phyloP scores from a whole-genome alignment of 352 stramenopile genomes.

The Phytophthora sp. region DNA sequence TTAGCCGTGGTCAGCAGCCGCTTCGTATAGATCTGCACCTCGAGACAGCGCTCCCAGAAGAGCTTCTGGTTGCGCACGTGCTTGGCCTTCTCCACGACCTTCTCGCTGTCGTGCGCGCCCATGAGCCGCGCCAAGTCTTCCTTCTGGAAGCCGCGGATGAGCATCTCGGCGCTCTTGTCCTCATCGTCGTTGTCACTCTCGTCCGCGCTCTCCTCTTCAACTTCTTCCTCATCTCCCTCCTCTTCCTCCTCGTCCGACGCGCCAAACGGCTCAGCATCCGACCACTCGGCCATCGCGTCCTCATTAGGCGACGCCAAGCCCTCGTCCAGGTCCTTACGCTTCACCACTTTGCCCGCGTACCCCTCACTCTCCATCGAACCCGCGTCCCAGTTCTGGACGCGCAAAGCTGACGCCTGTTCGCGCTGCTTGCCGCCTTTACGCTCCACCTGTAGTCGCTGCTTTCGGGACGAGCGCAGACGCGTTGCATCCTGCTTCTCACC shows the following conservation, averaged over 20 bases:
- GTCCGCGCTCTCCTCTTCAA: constrained; percentile 37
- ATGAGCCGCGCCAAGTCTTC: constrained; percentile 80
- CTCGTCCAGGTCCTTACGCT: constrained; percentile 60
- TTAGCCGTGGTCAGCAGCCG: constrained; percentile 66
- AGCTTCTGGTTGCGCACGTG: constrained; percentile 87
- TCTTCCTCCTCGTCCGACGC: constrained; percentile 64
- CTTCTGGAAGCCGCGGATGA: constrained; percentile 83
- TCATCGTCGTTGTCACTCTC: constrained; percentile 49
- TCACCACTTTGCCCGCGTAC: constrained; percentile 84
- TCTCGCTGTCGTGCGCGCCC: constrained; percentile 77
- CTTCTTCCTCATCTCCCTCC: constrained; percentile 41
- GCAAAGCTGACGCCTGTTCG: constrained; percentile 68
- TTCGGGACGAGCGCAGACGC: constrained; percentile 52
- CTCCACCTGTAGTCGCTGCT: constrained; percentile 57
- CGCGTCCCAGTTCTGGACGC: constrained; percentile 80
- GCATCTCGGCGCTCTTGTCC: constrained; percentile 68
- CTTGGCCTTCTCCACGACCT: constrained; percentile 75
- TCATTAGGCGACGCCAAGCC: constrained; percentile 70
- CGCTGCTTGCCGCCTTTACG: constrained; percentile 35
- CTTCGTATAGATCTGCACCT: constrained; percentile 89
- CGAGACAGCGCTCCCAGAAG: constrained; percentile 84
- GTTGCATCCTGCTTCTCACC: constrained; percentile 35
- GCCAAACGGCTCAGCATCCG: constrained; percentile 82
- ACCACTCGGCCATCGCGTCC: constrained; percentile 79
- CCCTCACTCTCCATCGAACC: constrained; percentile 53